Percentiles rank a stretch among this genome's conserved stretches.
Evolutionary conservation across 2,329 filamentous ascomycete species (phyloP).

Genomic region (Trichoderma afroharzianum): DNA sequence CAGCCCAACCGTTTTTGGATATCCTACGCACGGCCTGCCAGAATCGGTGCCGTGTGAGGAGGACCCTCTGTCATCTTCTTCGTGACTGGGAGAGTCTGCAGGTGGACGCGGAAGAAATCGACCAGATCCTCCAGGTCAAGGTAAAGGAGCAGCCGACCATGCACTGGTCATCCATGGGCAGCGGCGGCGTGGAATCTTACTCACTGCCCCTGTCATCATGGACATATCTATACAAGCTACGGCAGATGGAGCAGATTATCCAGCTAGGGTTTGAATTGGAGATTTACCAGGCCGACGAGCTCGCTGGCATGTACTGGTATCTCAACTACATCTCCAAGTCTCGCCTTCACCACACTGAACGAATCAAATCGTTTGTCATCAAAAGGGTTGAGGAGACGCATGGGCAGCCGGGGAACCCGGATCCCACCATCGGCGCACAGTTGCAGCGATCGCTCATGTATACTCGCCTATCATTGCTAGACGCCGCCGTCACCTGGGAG

Average conservation of each 20-base stretch:
- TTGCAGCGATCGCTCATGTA: slow-evolving; percentile 50
- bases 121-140: slow-evolving; percentile 60
- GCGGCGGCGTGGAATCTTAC: slow-evolving; percentile 51
- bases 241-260: slow-evolving; percentile 79
- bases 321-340: slow-evolving; percentile 69
- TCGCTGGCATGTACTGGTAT: slow-evolving; percentile 89
- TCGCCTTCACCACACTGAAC: slow-evolving; percentile 64
- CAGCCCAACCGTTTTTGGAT: slow-evolving; percentile 73
- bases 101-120: slow-evolving; percentile 73
- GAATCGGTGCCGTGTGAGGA: slow-evolving; percentile 84
- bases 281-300: slow-evolving; percentile 81
- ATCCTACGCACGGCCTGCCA: slow-evolving; percentile 81
- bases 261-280: slow-evolving; percentile 93
- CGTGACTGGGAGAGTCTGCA: slow-evolving; percentile 82
- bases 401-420: slow-evolving; percentile 10
- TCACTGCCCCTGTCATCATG: slow-evolving; percentile 79
- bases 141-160: slow-evolving; percentile 59
- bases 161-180: slow-evolving; percentile 35
- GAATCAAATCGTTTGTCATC: slow-evolving; percentile 65
- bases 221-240: slow-evolving; percentile 87
- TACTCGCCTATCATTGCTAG: slow-evolving; percentile 58
- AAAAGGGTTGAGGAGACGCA: slow-evolving; percentile 34
- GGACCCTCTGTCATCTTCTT: slow-evolving; percentile 81
- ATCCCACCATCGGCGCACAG: slow-evolving; percentile 38
- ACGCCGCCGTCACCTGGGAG: slow-evolving; percentile 60